These are phyloP conservation scores for Nicotiana knightiana DNA, from an alignment of 257 asterid genomes.

Conservation along the genomic window DNA sequence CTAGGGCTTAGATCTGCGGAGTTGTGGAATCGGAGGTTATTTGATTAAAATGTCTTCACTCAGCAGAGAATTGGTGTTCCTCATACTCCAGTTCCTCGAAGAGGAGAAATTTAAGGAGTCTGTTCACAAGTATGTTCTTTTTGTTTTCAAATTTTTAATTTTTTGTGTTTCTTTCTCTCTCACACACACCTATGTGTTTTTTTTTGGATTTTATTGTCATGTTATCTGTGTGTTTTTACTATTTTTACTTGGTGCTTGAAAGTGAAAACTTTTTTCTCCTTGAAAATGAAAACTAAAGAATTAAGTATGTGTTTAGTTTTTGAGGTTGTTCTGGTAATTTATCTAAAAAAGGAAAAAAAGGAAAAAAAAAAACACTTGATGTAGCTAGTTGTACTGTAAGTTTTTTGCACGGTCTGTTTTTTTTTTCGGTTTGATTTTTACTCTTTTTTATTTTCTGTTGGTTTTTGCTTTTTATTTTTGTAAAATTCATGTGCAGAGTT, in stretches of 20 bases:
- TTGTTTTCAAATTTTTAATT: not conserved
- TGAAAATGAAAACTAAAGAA: not conserved
- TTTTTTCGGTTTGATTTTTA: not conserved
- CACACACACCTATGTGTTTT: slow-evolving; percentile 5
- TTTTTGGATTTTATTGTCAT: slow-evolving; percentile 6
- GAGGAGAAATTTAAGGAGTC: slow-evolving; percentile 98
- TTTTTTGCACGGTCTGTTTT: not conserved
- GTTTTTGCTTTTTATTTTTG: not conserved
- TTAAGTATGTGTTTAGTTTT: not conserved
- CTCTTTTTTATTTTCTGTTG: not conserved
- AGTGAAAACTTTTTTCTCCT: not conserved
- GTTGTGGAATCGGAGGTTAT: slow-evolving; percentile 16
- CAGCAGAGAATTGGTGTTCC: slow-evolving; percentile 92
- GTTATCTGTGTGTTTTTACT: slow-evolving; percentile 8
- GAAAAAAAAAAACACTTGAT: not conserved
- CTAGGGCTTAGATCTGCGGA: slow-evolving; percentile 64
- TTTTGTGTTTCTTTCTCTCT: not conserved
- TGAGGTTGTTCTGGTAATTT: slow-evolving; percentile 9
- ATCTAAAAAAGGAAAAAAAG: slow-evolving; percentile 1
- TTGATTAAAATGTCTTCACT: slow-evolving; percentile 75
- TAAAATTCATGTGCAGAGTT: not conserved
- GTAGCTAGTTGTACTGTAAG: not conserved
- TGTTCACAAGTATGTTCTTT: slow-evolving; percentile 57
- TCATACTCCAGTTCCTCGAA: slow-evolving; percentile 91
- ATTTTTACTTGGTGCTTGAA: not conserved